Evolutionary conservation across 495 filamentous ascomycete species (phyloP), one percentile per base, ranked within the genome.

Genomic region (Penicillium canescens): DNA sequence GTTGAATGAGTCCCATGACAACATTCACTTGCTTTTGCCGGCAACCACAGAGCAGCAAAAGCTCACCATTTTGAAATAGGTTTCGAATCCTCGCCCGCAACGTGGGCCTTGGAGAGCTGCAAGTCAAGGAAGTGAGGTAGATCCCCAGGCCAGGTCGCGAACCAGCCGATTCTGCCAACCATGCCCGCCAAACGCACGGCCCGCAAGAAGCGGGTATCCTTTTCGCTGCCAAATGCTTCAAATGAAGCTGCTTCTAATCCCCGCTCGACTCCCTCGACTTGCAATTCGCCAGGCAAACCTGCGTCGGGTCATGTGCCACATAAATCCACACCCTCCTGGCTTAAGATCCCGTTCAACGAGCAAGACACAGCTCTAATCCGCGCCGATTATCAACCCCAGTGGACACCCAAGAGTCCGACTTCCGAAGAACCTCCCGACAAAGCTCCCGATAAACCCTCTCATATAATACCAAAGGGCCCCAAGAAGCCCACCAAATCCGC

Each of bases 311-410:
- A 65, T 60, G 47, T 57, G 13, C 18, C 50, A 33, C 43, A 34
- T 11, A 26, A 35, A 0, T 52, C 62, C 46, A 54, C 52, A 9
- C 56, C 59, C 20, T 35, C 54, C 21, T 67, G 55, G 54, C 53
- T 24, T 24, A 4, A 6, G 4, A 24, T 2, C 28, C 28, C 48
- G 4, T 61, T 54, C 37, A 63, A 56, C 23, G 47, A 52, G n/a
- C 44, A 66, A 38, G 65, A 67, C 28, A 63, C 58, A 45, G 26
- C 20, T 8, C 40, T 70, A 44, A 64, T 70, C 42, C 38, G 46
- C 34, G 59, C 57, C 39, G 70, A 62, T 44, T 73, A 71, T 49
- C 13, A 44, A 54, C 61, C 67, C 9, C 55, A 62, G 36, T 70
- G 46, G 31, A 54, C 50, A 12, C 31, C 42, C 12, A 57, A 56